Evolutionary conservation across 495 filamentous ascomycete genomes (phyloP).

Genomic region (Tuber magnatum): DNA sequence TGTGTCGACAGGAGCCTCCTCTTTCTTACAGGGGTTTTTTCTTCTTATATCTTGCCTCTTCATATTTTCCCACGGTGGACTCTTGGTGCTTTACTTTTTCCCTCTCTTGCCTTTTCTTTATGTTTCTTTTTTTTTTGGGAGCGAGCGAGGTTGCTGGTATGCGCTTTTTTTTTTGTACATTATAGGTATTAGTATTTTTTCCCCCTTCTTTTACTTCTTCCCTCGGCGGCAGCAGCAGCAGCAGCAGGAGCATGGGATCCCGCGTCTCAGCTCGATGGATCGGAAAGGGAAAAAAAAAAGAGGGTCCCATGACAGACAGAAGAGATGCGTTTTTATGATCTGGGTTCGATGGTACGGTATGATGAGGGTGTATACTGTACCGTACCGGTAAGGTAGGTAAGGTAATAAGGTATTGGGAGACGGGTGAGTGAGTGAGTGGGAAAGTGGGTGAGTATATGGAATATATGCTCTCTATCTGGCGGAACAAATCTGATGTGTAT

Average conservation of each 20-base stretch:
- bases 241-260: neutral
- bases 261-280: slow-evolving; percentile 1
- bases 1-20: slow-evolving; percentile 13
- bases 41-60: slow-evolving; percentile 6
- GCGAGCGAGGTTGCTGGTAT: slow-evolving; percentile 25
- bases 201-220: slow-evolving; percentile 14
- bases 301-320: neutral
- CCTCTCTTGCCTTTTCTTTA: slow-evolving; percentile 21
- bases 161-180: slow-evolving; percentile 21
- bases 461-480: neutral
- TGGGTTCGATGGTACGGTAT: neutral
- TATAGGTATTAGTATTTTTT: slow-evolving; percentile 37
- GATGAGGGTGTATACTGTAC: neutral
- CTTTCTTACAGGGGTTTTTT: slow-evolving; percentile 17
- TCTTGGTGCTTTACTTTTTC: slow-evolving; percentile 13
- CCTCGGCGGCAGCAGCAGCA: neutral
- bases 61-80: neutral
- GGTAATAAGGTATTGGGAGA: neutral
- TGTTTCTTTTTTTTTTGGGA: slow-evolving; percentile 23
- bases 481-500: neutral
- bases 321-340: slow-evolving; percentile 3
- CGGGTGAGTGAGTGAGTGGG: neutral
- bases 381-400: slow-evolving; percentile 1
- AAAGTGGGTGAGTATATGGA: neutral
- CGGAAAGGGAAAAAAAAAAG: neutral